Evolutionary conservation across 2,329 filamentous ascomycete genomes (phyloP).

Genomic region (Cercospora beticola): DNA sequence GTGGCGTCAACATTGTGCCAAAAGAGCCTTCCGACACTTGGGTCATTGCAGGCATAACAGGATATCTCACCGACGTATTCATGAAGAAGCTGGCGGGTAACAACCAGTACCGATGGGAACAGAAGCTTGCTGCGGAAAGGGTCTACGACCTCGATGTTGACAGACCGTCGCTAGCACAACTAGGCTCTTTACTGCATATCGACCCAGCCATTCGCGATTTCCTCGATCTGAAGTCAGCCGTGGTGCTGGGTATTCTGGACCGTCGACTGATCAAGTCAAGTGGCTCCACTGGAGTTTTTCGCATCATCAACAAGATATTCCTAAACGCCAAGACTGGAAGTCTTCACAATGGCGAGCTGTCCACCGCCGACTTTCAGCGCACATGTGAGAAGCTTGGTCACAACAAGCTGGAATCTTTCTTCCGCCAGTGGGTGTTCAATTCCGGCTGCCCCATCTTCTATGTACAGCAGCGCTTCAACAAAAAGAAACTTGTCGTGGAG

Average conservation of each 20-base stretch:
- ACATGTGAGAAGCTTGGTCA: constrained; percentile 87
- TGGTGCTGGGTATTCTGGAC: constrained; percentile 92
- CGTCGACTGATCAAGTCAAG: constrained; percentile 85
- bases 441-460: constrained; percentile 86
- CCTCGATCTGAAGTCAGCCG: constrained; percentile 81
- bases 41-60: constrained; percentile 85
- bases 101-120: constrained; percentile 88
- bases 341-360: constrained; percentile 67
- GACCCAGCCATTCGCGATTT: constrained; percentile 88
- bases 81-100: constrained; percentile 89
- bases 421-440: constrained; percentile 87
- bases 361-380: constrained; percentile 74
- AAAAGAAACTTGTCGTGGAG: constrained; percentile 93
- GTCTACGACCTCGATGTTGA: constrained; percentile 79
- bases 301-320: constrained; percentile 82
- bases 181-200: constrained; percentile 74
- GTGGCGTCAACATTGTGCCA: constrained; percentile 87
- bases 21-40: constrained; percentile 79
- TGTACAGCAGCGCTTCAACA: constrained; percentile 89
- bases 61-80: constrained; percentile 93
- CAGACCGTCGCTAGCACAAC: constrained; percentile 76
- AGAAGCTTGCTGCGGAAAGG: constrained; percentile 79
- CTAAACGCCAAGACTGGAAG: constrained; percentile 82
- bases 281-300: constrained; percentile 76
- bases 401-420: constrained; percentile 84